Percentiles rank a stretch among this genome's conserved stretches.
Conservation (phyloP, 345 rosid species). For the Carallia brachiata region DNA sequence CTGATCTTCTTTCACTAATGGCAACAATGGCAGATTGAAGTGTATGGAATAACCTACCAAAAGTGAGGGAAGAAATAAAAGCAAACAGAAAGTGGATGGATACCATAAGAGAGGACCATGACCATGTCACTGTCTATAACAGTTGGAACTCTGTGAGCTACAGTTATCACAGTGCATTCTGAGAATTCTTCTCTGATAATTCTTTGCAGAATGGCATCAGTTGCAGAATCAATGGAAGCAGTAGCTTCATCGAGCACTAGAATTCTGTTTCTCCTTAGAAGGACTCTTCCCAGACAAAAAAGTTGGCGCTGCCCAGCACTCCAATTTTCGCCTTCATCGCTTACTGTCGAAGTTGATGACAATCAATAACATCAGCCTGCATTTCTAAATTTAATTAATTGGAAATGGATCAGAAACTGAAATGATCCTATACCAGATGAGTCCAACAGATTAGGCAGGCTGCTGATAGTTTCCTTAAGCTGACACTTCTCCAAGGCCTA, state of each 20-base stretch:
- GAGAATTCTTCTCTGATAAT: slow-evolving; percentile 30
- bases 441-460: slow-evolving; percentile 18
- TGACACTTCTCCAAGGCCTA: slow-evolving; percentile 27
- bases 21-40: too few species aligned
- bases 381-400: not conserved
- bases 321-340: slow-evolving; percentile 36
- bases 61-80: not conserved
- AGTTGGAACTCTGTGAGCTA: slow-evolving; percentile 35
- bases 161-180: slow-evolving; percentile 32
- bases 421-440: slow-evolving; percentile 2
- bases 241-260: slow-evolving; percentile 40
- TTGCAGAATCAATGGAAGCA: slow-evolving; percentile 39
- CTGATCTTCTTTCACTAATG: too few species aligned
- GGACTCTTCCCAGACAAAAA: slow-evolving; percentile 36
- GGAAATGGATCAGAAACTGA: too few species aligned
- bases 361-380: not conserved
- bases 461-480: slow-evolving; percentile 20
- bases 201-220: slow-evolving; percentile 33
- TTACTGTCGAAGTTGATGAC: slow-evolving; percentile 7
- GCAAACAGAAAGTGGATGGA: not conserved
- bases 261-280: slow-evolving; percentile 27
- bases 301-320: slow-evolving; percentile 37
- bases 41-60: too few species aligned
- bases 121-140: slow-evolving; percentile 38
- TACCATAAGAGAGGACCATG: slow-evolving; percentile 34